phyloP scores from a whole-genome alignment of 805 yeast species.

The Kodamaea sagamina region DNA sequence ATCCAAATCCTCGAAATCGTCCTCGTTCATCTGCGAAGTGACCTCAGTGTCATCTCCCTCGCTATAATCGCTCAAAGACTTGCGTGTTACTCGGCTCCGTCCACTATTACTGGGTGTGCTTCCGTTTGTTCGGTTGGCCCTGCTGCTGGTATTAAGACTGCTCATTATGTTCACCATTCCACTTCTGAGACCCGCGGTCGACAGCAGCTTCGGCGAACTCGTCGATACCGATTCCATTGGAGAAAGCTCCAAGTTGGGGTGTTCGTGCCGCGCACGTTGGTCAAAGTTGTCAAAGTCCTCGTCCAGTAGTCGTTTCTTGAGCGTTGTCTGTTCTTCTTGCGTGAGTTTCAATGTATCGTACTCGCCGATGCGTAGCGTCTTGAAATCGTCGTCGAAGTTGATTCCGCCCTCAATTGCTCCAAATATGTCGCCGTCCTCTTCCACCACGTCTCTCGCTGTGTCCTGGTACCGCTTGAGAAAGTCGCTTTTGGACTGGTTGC shows the following conservation, averaged over 20 bases:
- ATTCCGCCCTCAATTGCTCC: conserved; percentile 25
- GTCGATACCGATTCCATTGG: conserved; percentile 27
- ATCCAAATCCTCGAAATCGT: conserved; percentile 40
- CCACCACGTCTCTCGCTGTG: conserved; percentile 6
- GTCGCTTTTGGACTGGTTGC: conserved; percentile 19
- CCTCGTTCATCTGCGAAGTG: conserved; percentile 41
- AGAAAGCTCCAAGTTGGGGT: conserved; percentile 14
- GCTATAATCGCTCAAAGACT: conserved; percentile 38
- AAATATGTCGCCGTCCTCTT: conserved; percentile 26
- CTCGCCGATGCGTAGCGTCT: conserved; percentile 23
- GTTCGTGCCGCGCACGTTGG: conserved; percentile 2
- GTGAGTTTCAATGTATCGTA: conserved; percentile 13
- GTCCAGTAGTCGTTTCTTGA: conserved; percentile 1
- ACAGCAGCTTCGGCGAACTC: conserved; percentile 24
- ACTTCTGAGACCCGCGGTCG: neutral
- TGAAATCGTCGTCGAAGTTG: conserved; percentile 29
- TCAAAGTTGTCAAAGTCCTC: conserved; percentile 13
- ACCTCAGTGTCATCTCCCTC: conserved; percentile 44
- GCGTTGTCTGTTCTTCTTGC: neutral
- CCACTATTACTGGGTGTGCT: conserved; percentile 7
- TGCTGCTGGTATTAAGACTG: neutral
- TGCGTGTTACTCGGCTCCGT: conserved; percentile 17
- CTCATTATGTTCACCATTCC: neutral
- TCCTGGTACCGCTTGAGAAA: conserved; percentile 27
- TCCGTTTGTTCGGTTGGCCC: neutral